Evolutionary conservation across 768 basidiomycete species (phyloP), one percentile per base, ranked within the genome.

Genomic region (Lyophyllum semitale): DNA sequence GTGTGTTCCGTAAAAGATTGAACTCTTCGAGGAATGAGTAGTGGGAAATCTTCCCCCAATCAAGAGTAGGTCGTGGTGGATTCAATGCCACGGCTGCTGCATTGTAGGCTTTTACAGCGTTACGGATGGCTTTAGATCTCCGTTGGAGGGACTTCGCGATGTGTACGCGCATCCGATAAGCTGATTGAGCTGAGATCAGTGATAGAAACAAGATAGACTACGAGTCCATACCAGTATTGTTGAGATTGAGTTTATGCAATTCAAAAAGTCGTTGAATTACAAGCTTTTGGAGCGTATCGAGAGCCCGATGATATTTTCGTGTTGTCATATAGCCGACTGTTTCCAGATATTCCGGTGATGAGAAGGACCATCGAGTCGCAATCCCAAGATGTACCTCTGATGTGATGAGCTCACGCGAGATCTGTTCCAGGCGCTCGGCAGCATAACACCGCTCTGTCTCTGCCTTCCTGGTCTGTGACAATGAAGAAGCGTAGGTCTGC

Each of bases 51-150:
- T 49, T 20, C 48, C n/a, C n/a, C 48, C 48, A 49, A 5, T 9
- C 4, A 20, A 49, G 48, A 12, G 38, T 8, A 25, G 38, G 40
- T 13, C 51, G 23, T 18, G 23, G 51, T 22, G 51, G 51, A 32
- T 32, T 29, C 5, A 52, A n/a, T 25, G n/a, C 8, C 2, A 15
- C 42, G 12, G 51, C 51, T 26, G 25, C 23, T 2, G 38, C 25
- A 52, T 52, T 52, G 40, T 52, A 52, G 9, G 20, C 4, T 11
- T n/a, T 52, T 12, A 52, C 5, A 18, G 51, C 51, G 26, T 44
- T 52, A 8, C 40, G 23, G 38, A 52, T 52, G 13, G 51, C 51
- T 27, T 52, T 38, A 8, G 51, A 41, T 2, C 40, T 30, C 29
- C 40, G 25, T 20, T 52, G 38, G 4, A 52, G 32, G 6, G 51